These are phyloP conservation scores for Fusarium mexicanum DNA, from an alignment of 2,329 filamentous ascomycete species.

Conservation along the genomic window DNA sequence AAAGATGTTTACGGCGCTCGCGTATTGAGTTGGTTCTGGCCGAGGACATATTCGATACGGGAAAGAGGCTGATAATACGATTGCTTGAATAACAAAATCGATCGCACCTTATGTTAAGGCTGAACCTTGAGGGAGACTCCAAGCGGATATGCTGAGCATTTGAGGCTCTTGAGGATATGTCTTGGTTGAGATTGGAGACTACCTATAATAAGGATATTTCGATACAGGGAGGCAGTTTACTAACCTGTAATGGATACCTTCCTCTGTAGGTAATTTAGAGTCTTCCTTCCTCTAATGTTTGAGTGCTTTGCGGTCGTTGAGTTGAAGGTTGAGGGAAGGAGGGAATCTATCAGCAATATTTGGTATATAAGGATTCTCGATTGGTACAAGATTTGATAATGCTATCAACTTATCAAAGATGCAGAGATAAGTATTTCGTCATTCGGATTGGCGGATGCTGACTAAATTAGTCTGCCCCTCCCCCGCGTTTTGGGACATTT, in stretches of 20 bases:
- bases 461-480: constrained; percentile 33
- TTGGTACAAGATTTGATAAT: neutral
- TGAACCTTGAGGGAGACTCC: neutral
- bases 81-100: neutral
- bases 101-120: neutral
- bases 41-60: neutral
- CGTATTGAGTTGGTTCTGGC: neutral
- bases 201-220: neutral
- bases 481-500: constrained; percentile 23
- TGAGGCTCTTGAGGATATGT: neutral
- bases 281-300: neutral
- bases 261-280: neutral
- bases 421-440: constrained; percentile 13
- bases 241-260: too few relatives aligned
- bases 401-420: neutral
- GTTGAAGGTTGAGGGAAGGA: neutral
- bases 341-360: too few relatives aligned
- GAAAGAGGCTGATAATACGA: neutral
- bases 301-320: neutral
- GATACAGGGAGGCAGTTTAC: neutral
- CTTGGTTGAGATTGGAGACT: neutral
- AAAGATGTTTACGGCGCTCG: neutral
- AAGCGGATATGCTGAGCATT: neutral
- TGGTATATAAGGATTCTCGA: too few relatives aligned
- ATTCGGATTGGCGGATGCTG: constrained; percentile 37